Conservation (phyloP, 345 rosid species). For the Pseudoturritis turrita region DNA sequence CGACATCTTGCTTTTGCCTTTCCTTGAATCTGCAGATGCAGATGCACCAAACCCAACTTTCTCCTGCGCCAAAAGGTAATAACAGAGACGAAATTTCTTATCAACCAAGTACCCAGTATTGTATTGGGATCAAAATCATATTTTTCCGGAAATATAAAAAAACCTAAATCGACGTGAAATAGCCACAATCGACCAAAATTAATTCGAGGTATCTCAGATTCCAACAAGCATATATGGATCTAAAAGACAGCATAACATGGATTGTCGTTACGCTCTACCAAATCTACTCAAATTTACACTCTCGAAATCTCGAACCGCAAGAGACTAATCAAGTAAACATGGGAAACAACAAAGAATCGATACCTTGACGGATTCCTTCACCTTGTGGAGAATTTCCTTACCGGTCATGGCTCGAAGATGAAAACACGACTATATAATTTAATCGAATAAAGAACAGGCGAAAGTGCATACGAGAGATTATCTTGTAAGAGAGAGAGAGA, state of each 20-base stretch:
- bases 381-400: slow-evolving; percentile 63
- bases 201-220: not conserved
- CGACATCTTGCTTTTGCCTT: slow-evolving; percentile 85
- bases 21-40: slow-evolving; percentile 59
- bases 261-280: not conserved
- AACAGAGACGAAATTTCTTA: not conserved
- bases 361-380: slow-evolving; percentile 54
- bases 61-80: slow-evolving; percentile 41
- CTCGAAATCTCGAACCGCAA: not conserved
- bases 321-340: not conserved
- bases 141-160: too few species aligned
- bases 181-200: not conserved
- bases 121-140: not conserved
- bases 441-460: not conserved
- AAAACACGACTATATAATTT: not conserved
- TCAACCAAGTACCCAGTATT: not conserved
- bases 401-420: slow-evolving; percentile 47
- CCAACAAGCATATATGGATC: not conserved
- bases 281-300: not conserved
- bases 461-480: not conserved
- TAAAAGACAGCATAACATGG: not conserved
- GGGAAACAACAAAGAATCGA: not conserved
- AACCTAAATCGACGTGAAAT: not conserved
- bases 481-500: slow-evolving; percentile 4
- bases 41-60: slow-evolving; percentile 69